Percentiles rank a stretch among this genome's conserved stretches.
phyloP scores from a whole-genome alignment of 108 stramenopile genomes.

The Skeletonema grethae region DNA sequence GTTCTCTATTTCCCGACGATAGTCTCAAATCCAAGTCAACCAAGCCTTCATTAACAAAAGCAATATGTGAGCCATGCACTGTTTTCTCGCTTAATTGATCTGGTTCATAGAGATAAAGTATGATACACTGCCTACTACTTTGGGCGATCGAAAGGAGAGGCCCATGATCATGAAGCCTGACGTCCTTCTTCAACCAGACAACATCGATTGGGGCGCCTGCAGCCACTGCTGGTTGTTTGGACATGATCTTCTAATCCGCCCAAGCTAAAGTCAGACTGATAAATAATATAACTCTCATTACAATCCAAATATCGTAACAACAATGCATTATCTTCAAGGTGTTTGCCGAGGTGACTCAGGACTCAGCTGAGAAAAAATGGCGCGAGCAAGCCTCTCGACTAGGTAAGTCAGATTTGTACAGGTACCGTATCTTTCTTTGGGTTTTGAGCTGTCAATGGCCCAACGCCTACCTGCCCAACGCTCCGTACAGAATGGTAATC shows the following conservation, averaged over 20 bases:
- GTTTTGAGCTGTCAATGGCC: too few relatives aligned
- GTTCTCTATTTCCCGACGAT: conserved; percentile 13
- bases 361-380: too few relatives aligned
- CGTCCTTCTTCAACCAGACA: conserved; percentile 73
- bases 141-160: conserved; percentile 51
- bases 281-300: too few relatives aligned
- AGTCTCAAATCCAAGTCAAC: conserved; percentile 57
- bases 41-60: conserved; percentile 68
- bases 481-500: too few relatives aligned
- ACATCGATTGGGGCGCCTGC: conserved; percentile 53
- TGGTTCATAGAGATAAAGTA: conserved; percentile 73
- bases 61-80: conserved; percentile 73
- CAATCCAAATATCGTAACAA: too few relatives aligned
- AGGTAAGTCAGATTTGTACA: too few relatives aligned
- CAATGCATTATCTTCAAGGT: too few relatives aligned
- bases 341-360: too few relatives aligned
- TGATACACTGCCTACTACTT: conserved; percentile 39
- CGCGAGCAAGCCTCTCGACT: too few relatives aligned
- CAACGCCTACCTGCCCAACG: too few relatives aligned
- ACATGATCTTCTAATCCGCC: not conserved
- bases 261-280: too few relatives aligned
- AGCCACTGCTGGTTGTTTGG: not conserved
- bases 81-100: conserved; percentile 65
- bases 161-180: conserved; percentile 70
- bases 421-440: too few relatives aligned